Evolutionary conservation across 2,329 filamentous ascomycete species (phyloP).

Genomic region (Fusarium sp.): DNA sequence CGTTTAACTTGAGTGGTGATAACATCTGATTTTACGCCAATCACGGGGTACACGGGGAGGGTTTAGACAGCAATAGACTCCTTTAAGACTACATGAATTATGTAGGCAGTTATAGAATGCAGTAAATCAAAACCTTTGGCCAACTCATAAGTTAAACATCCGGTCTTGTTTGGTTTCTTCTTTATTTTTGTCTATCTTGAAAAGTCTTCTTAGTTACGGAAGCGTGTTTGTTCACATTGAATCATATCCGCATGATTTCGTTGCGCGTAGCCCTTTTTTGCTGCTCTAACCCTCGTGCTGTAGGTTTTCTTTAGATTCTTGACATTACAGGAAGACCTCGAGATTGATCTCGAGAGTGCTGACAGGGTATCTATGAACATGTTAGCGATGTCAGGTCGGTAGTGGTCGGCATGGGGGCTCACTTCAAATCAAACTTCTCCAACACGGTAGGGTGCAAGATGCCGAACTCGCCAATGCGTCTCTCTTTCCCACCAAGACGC

Average conservation of each 20-base stretch:
- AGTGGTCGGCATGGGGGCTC: slow-evolving; percentile 42
- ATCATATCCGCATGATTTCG: slow-evolving; percentile 31
- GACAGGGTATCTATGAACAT: slow-evolving; percentile 76
- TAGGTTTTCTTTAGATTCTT: slow-evolving; percentile 17
- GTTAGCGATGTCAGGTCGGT: slow-evolving; percentile 27
- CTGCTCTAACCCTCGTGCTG: slow-evolving; percentile 14
- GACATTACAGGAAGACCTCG: slow-evolving; percentile 82
- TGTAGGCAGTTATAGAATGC: background rate
- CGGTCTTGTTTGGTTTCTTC: slow-evolving; percentile 21
- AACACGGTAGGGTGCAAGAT: slow-evolving; percentile 93
- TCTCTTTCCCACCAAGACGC: slow-evolving; percentile 76
- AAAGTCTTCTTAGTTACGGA: slow-evolving; percentile 33
- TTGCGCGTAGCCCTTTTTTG: background rate
- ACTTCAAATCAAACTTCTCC: slow-evolving; percentile 91
- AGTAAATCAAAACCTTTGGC: background rate
- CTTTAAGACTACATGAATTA: background rate
- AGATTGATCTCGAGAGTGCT: slow-evolving; percentile 95
- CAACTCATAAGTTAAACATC: background rate
- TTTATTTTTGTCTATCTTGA: slow-evolving; percentile 42
- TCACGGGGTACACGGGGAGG: background rate
- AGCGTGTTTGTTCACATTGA: slow-evolving; percentile 32
- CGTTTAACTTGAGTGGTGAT: slow-evolving; percentile 18
- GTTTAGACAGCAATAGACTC: slow-evolving; percentile 16
- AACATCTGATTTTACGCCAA: background rate
- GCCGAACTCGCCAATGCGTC: slow-evolving; percentile 87